Percentiles rank a stretch among this genome's conserved stretches.
These are phyloP conservation scores for Thielaviopsis cerberus DNA, from an alignment of 2,329 filamentous ascomycete genomes.

Conservation along the genomic window DNA sequence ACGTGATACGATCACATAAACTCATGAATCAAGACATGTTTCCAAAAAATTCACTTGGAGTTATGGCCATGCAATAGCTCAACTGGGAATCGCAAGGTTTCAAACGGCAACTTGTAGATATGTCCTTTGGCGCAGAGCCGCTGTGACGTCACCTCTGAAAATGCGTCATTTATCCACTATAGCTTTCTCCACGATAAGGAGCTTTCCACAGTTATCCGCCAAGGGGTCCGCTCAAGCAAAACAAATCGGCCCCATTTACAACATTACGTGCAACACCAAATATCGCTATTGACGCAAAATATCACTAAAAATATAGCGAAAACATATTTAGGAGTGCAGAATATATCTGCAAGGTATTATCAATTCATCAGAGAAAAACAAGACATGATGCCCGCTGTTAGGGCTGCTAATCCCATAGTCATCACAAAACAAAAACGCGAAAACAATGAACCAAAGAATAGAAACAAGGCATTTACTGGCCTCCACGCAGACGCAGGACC, in stretches of 20 bases:
- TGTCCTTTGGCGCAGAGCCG: too few relatives aligned
- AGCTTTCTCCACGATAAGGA: not conserved
- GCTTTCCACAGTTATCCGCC: not conserved
- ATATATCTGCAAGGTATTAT: slow-evolving; percentile 2
- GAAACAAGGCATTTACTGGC: slow-evolving; percentile 17
- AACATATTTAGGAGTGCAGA: not conserved
- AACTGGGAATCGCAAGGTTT: too few relatives aligned
- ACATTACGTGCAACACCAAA: not conserved
- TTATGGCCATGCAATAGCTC: too few relatives aligned
- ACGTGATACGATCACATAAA: too few relatives aligned
- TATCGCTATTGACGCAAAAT: not conserved
- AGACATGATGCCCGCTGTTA: slow-evolving; percentile 1
- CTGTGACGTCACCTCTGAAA: slow-evolving; percentile 37
- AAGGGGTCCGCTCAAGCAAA: not conserved
- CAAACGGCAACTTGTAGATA: too few relatives aligned
- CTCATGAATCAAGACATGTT: too few relatives aligned
- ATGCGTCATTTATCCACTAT: not conserved
- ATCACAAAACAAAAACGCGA: not conserved
- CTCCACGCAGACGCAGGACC: slow-evolving; percentile 64
- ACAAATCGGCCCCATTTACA: not conserved
- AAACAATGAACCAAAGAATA: not conserved
- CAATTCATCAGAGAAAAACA: slow-evolving; percentile 8
- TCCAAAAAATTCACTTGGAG: too few relatives aligned
- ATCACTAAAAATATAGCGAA: not conserved
- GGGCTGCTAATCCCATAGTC: slow-evolving; percentile 3